Conservation (phyloP, 2,329 filamentous ascomycete genomes). For the Aureobasidium lini region DNA sequence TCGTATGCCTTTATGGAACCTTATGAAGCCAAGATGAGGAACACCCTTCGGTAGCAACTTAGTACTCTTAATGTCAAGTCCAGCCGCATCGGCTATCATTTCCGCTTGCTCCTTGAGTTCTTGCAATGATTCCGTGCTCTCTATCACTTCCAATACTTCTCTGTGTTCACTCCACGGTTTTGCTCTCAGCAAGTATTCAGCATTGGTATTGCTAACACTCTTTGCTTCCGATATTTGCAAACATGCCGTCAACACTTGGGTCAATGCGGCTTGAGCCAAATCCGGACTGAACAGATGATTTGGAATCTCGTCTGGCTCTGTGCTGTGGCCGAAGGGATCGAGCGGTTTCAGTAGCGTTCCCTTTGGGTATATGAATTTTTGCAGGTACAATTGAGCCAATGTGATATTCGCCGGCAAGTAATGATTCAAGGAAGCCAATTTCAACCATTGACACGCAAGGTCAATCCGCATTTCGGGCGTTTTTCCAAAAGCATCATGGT, state of each 20-base stretch:
- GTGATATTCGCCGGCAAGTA: conserved; percentile 25
- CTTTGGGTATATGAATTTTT: conserved; percentile 15
- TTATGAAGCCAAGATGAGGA: conserved; percentile 19
- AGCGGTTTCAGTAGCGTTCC: background rate
- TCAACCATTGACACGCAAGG: conserved; percentile 25
- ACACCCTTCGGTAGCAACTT: conserved; percentile 3
- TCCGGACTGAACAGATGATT: conserved; percentile 21
- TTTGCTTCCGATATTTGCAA: conserved; percentile 1
- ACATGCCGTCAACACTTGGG: background rate
- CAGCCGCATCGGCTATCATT: conserved; percentile 23
- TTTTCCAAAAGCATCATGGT: conserved; percentile 23
- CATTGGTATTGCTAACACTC: background rate
- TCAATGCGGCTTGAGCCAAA: conserved; percentile 15
- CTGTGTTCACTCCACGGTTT: background rate
- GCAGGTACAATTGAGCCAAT: conserved; percentile 20
- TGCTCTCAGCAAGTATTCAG: background rate
- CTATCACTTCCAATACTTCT: background rate
- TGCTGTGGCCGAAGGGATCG: conserved; percentile 19
- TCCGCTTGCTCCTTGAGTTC: conserved; percentile 21
- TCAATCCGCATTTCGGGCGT: conserved; percentile 19
- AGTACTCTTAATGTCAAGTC: conserved; percentile 22
- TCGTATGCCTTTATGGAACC: conserved; percentile 17
- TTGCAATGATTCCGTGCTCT: conserved; percentile 10
- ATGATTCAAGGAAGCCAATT: conserved; percentile 14
- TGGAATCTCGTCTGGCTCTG: conserved; percentile 17